phyloP scores from a whole-genome alignment of 495 filamentous ascomycete genomes.

The Trichoderma reesei region DNA sequence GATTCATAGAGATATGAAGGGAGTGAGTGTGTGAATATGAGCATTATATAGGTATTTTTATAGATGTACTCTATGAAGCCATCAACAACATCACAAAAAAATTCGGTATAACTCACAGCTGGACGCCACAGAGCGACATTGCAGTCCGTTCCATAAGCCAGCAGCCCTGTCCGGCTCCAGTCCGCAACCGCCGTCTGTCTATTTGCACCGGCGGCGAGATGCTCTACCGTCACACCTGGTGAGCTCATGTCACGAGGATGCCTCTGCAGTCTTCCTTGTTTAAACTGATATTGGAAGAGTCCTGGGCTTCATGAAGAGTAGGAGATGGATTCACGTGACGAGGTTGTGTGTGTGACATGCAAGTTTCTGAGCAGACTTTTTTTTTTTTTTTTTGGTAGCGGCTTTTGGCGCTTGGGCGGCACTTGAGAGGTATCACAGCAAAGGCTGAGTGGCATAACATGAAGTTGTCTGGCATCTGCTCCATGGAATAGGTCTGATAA shows the following conservation, averaged over 20 bases:
- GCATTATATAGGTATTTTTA: too few relatives aligned
- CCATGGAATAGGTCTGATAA: too few relatives aligned
- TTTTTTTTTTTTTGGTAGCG: neutral
- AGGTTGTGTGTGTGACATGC: neutral
- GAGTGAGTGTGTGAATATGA: neutral
- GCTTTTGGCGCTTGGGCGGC: neutral
- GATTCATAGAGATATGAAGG: neutral
- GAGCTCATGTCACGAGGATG: neutral
- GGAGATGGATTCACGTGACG: neutral
- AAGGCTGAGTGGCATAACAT: neutral
- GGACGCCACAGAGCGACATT: conserved; percentile 88
- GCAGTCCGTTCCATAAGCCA: conserved; percentile 83
- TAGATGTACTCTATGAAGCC: too few relatives aligned
- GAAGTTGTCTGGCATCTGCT: too few relatives aligned
- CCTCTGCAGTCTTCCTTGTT: neutral
- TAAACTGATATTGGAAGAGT: neutral
- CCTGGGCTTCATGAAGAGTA: neutral
- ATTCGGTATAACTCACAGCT: conserved; percentile 42
- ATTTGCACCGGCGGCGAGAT: conserved; percentile 81
- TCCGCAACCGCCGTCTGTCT: conserved; percentile 82
- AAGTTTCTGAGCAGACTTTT: neutral
- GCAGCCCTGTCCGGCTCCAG: conserved; percentile 65
- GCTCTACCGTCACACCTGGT: conserved; percentile 32
- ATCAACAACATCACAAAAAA: neutral
- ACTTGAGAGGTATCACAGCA: neutral